Evolutionary conservation across 2,329 filamentous ascomycete genomes (phyloP).

Genomic region (Neocucurbitaria cava): DNA sequence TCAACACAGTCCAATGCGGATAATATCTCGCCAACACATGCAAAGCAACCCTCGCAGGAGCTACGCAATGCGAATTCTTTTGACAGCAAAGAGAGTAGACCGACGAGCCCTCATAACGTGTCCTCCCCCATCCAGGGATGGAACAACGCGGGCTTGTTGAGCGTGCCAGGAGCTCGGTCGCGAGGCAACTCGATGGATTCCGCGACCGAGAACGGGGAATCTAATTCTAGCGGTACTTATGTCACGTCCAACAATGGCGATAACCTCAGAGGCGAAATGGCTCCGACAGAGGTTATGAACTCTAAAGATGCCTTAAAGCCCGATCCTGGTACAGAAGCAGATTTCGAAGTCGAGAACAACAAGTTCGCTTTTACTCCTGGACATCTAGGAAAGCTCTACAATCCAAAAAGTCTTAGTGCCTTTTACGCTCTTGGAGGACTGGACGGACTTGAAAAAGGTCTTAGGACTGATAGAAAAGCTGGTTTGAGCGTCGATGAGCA

Average conservation of each 20-base stretch:
- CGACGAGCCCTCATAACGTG: slow-evolving; percentile 72
- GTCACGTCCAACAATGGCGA: slow-evolving; percentile 55
- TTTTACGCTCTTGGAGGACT: slow-evolving; percentile 79
- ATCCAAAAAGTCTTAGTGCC: slow-evolving; percentile 77
- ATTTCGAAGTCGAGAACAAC: slow-evolving; percentile 75
- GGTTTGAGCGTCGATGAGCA: slow-evolving; percentile 76
- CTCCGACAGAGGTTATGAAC: slow-evolving; percentile 64
- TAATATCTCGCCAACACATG: slow-evolving; percentile 34
- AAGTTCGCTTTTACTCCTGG: slow-evolving; percentile 85
- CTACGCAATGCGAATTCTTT: slow-evolving; percentile 65
- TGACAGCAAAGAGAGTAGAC: slow-evolving; percentile 69
- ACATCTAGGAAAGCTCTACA: slow-evolving; percentile 80
- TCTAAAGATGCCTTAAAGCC: slow-evolving; percentile 75
- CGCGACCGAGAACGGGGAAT: slow-evolving; percentile 61
- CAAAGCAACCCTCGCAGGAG: slow-evolving; percentile 52
- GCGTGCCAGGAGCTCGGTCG: slow-evolving; percentile 68
- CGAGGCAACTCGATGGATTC: slow-evolving; percentile 73
- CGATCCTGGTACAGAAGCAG: slow-evolving; percentile 71
- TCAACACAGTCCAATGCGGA: slow-evolving; percentile 30
- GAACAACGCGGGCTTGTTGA: slow-evolving; percentile 66
- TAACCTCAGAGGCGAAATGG: slow-evolving; percentile 50
- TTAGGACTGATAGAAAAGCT: slow-evolving; percentile 68
- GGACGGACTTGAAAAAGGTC: slow-evolving; percentile 73
- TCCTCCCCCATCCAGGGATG: slow-evolving; percentile 66
- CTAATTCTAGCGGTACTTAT: slow-evolving; percentile 66